A percentile compares a stretch with the other conserved stretches of the same genome.
Evolutionary conservation across 208 protist species (phyloP).

Genomic region (Leishmania turanica): DNA sequence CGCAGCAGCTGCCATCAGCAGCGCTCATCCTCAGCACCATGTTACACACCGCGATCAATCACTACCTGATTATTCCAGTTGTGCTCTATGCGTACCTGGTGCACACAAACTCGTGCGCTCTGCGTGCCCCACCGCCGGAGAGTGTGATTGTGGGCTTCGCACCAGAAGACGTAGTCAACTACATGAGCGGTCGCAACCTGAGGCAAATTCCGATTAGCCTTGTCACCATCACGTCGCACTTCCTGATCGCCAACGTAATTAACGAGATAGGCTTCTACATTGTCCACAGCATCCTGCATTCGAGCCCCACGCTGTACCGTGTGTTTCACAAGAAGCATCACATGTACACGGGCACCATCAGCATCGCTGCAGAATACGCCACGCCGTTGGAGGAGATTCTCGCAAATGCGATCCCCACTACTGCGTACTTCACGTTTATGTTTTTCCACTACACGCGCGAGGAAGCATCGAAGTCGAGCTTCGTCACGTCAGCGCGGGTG

Average conservation of each 20-base stretch:
- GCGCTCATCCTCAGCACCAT: conserved; percentile 28
- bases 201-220: conserved; percentile 6
- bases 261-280: conserved; percentile 62
- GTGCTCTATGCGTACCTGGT: conserved; percentile 17
- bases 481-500: conserved; percentile 30
- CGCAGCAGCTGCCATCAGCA: conserved; percentile 33
- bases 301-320: conserved; percentile 39
- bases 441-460: conserved; percentile 39
- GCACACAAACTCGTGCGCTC: conserved; percentile 17
- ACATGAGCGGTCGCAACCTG: conserved; percentile 19
- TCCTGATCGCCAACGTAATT: conserved; percentile 40
- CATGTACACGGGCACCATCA: conserved; percentile 63
- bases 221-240: conserved; percentile 31
- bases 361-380: conserved; percentile 68
- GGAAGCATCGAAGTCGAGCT: conserved; percentile 19
- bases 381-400: conserved; percentile 44
- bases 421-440: conserved; percentile 42
- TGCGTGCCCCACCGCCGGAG: conserved; percentile 27
- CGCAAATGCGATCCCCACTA: conserved; percentile 48
- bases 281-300: conserved; percentile 45
- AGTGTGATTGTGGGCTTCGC: conserved; percentile 30
- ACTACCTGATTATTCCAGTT: conserved; percentile 31
- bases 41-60: conserved; percentile 27
- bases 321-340: conserved; percentile 78
- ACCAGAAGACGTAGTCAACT: conserved; percentile 16